phyloP scores from a whole-genome alignment of 148 eudicot species.

The Rhododendron vialii region DNA sequence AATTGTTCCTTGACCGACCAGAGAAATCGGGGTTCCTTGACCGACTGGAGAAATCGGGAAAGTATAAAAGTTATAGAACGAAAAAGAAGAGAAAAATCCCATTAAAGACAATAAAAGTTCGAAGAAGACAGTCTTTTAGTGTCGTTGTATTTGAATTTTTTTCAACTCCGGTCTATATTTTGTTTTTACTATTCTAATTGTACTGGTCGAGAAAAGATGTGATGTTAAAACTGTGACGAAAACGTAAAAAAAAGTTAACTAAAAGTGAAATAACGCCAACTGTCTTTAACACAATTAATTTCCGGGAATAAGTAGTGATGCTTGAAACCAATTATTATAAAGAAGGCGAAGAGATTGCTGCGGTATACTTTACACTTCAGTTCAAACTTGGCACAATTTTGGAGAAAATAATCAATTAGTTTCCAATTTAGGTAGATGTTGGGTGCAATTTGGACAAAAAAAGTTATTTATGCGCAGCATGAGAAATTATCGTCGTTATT shows the following conservation, averaged over 20 bases:
- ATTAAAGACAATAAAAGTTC: too few species aligned
- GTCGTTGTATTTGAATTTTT: too few species aligned
- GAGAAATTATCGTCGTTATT: neutral
- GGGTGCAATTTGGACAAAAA: neutral
- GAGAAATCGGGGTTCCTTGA: too few species aligned
- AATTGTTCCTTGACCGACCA: too few species aligned
- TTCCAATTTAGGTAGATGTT: neutral
- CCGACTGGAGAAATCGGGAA: too few species aligned
- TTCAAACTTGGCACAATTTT: neutral
- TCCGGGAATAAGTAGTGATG: neutral
- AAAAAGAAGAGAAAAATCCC: too few species aligned
- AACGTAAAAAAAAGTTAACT: neutral
- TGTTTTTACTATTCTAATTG: too few species aligned
- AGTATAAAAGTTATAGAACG: too few species aligned
- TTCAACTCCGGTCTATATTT: too few species aligned
- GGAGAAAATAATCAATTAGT: neutral
- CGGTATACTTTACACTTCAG: neutral
- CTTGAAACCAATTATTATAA: neutral
- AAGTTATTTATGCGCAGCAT: neutral
- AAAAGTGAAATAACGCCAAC: neutral
- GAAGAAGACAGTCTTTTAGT: too few species aligned
- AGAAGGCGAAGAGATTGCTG: neutral
- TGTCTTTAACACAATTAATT: neutral
- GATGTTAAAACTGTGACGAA: neutral
- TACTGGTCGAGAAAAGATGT: neutral